Percentiles rank a stretch among this genome's conserved stretches.
Evolutionary conservation across 2,329 filamentous ascomycete species (phyloP).

Genomic region (Aspergillus vadensis): DNA sequence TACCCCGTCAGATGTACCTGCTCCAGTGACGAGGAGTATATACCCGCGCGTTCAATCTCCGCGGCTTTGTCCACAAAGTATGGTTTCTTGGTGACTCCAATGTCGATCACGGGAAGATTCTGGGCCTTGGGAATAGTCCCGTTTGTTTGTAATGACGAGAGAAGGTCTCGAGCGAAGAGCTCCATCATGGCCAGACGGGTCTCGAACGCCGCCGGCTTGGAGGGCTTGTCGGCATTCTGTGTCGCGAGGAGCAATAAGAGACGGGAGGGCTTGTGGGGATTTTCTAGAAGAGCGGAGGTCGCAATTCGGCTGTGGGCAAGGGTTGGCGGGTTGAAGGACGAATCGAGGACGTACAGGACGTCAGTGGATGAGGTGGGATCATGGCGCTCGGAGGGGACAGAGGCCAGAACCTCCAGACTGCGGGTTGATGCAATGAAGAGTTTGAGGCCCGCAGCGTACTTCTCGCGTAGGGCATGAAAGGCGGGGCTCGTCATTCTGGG

Average conservation of each 20-base stretch:
- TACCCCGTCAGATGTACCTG: conserved; percentile 53
- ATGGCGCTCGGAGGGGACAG: conserved; percentile 22
- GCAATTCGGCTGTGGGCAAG: conserved; percentile 60
- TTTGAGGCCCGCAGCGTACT: conserved; percentile 46
- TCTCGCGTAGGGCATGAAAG: conserved; percentile 35
- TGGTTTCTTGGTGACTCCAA: conserved; percentile 52
- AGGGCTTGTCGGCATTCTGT: conserved; percentile 66
- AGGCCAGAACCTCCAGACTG: conserved; percentile 37
- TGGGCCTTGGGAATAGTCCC: conserved; percentile 14
- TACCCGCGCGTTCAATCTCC: conserved; percentile 41
- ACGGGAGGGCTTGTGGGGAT: conserved; percentile 36
- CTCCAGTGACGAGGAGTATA: conserved; percentile 41
- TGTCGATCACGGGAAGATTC: conserved; percentile 42
- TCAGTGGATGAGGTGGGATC: conserved; percentile 23
- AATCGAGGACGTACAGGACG: conserved; percentile 65
- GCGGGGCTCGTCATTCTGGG: conserved; percentile 19
- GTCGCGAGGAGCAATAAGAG: conserved; percentile 63
- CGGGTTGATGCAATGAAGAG: conserved; percentile 45
- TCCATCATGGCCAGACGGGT: conserved; percentile 54
- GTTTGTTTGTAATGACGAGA: conserved; percentile 29
- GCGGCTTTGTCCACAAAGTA: conserved; percentile 53
- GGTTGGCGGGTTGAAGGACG: conserved; percentile 67
- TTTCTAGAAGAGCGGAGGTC: conserved; percentile 52
- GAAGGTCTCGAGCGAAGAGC: conserved; percentile 48
- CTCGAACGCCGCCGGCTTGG: conserved; percentile 51